Conservation (phyloP, 805 yeast genomes). For the Metschnikowia lachancei region DNA sequence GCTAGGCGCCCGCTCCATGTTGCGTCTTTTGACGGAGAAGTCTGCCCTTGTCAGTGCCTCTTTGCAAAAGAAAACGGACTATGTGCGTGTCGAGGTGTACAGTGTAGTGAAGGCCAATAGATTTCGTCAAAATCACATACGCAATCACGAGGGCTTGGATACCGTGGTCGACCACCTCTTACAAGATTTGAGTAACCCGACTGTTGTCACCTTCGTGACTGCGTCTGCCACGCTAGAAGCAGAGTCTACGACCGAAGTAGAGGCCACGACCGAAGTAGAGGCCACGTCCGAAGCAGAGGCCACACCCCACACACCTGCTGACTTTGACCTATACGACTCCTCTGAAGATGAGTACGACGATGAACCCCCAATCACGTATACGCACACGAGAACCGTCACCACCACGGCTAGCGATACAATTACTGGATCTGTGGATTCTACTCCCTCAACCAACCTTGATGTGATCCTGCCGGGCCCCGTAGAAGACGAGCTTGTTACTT, state of each 20-base stretch:
- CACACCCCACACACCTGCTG: background rate
- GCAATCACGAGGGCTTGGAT: constrained; percentile 5
- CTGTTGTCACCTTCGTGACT: background rate
- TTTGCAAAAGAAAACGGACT: constrained; percentile 17
- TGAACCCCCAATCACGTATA: constrained; percentile 9
- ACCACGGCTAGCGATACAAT: background rate
- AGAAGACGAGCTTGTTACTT: constrained; percentile 6
- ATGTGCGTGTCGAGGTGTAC: constrained; percentile 13
- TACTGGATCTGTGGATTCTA: background rate
- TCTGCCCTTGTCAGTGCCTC: constrained; percentile 8
- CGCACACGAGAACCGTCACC: constrained; percentile 9
- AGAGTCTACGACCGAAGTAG: no score
- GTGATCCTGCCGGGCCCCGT: background rate
- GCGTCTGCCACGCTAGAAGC: no score
- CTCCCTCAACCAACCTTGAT: background rate
- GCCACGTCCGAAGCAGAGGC: background rate
- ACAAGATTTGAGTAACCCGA: constrained; percentile 1
- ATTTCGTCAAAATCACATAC: background rate
- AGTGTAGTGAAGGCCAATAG: constrained; percentile 8
- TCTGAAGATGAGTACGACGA: background rate
- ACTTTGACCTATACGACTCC: background rate
- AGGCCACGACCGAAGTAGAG: no score
- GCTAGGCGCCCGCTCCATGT: background rate
- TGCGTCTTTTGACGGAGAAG: constrained; percentile 8
- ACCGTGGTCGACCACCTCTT: constrained; percentile 10